phyloP scores from a whole-genome alignment of 2,329 filamentous ascomycete genomes.

The Nakataea oryzae region DNA sequence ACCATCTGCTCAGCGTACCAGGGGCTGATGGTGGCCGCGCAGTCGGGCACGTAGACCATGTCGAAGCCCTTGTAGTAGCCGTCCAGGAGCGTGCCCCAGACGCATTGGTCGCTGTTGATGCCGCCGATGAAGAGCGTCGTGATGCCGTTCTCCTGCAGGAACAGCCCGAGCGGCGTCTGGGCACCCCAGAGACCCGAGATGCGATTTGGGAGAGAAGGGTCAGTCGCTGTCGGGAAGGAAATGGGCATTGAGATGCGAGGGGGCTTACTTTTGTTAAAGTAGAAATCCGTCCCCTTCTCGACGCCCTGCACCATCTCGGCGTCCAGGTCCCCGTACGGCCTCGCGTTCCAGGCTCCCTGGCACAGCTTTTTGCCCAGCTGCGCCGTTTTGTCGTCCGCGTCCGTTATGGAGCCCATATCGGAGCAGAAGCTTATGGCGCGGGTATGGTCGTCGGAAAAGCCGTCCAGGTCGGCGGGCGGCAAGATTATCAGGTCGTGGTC shows the following conservation, averaged over 20 bases:
- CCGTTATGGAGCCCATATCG: slow-evolving; percentile 17
- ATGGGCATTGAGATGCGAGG: neutral
- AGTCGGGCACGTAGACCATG: slow-evolving; percentile 41
- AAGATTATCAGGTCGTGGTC: slow-evolving; percentile 36
- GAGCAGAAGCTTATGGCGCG: slow-evolving; percentile 13
- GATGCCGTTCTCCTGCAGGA: slow-evolving; percentile 25
- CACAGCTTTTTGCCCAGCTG: slow-evolving; percentile 33
- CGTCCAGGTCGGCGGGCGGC: slow-evolving; percentile 33
- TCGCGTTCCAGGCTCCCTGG: slow-evolving; percentile 42
- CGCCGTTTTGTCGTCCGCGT: slow-evolving; percentile 11
- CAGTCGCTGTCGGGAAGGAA: neutral
- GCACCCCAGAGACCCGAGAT: slow-evolving; percentile 44
- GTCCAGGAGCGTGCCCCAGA: slow-evolving; percentile 42
- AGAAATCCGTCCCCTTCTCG: slow-evolving; percentile 24
- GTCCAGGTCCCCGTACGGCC: slow-evolving; percentile 32
- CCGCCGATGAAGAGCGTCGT: slow-evolving; percentile 43
- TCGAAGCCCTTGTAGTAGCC: slow-evolving; percentile 44
- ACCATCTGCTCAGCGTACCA: slow-evolving; percentile 22
- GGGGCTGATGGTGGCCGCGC: slow-evolving; percentile 35
- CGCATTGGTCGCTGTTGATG: slow-evolving; percentile 51
- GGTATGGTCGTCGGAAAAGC: slow-evolving; percentile 28
- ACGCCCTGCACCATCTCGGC: slow-evolving; percentile 18
- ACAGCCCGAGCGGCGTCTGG: slow-evolving; percentile 28
- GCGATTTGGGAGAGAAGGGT: slow-evolving; percentile 20
- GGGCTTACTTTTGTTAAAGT: slow-evolving; percentile 34